Evolutionary conservation across 805 yeast genomes (phyloP), one percentile per base, ranked within the genome.

Genomic region (Tetrapisispora fleetii): DNA sequence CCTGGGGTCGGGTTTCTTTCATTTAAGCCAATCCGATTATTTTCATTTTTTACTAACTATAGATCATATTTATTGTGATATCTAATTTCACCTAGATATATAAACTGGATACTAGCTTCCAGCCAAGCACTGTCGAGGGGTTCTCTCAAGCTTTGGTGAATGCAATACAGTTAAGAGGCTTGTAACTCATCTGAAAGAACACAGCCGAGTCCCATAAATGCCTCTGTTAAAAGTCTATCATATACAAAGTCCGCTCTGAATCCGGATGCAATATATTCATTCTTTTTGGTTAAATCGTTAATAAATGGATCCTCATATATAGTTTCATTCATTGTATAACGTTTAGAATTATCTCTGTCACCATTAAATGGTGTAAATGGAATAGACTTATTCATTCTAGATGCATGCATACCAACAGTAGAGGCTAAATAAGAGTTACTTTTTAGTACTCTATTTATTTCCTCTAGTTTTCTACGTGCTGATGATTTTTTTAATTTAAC

Each of bases 361-460:
- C 97, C 97, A 60, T 83, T 81, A 68, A 91, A 91, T 9, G 98
- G 98, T 11, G 98, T 89, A 64, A 90, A 91, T 17, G 98, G 98
- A 6, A 75, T 69, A 16, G 62, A 55, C 21, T 64, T 68, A 46
- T 62, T 67, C 48, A 56, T 59, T 43, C 62, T 58, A 27, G 53
- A 54, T 28, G 58, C 52, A 51, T 53, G 60, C 21, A 28, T 18
- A 36, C 32, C 43, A n/a, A 24, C 35, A 13, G 62, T 58, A 27
- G 52, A 55, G n/a, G 56, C 54, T 46, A 66, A 62, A 54, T 66
- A 65, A 50, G 70, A 67, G 45, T 64, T 68, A 27, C 61, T 64
- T 40, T 63, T 59, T 42, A 69, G 49, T 13, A 68, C 69, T 45
- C 68, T 64, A 48, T 70, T 67, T 19, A 70, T 56, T 43, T 70